Conservation (phyloP, 345 rosid genomes). For the Boechera stricta region DNA sequence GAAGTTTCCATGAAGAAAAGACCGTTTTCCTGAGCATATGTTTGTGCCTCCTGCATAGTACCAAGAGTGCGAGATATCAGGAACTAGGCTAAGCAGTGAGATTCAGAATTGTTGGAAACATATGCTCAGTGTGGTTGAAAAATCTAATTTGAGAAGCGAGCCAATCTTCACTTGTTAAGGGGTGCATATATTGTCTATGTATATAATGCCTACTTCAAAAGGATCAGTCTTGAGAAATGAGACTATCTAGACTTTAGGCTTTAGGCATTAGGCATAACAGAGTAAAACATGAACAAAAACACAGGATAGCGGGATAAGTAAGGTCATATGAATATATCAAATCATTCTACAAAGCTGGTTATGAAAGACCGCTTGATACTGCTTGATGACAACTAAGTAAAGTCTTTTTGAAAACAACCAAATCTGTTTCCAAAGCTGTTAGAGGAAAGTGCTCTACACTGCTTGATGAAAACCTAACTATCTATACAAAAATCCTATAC, state of each 20-base stretch:
- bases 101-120: slow-evolving; percentile 6
- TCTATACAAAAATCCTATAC: slow-evolving; percentile 1
- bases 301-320: not conserved
- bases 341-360: slow-evolving; percentile 23
- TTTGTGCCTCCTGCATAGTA: slow-evolving; percentile 76
- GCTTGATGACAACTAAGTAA: slow-evolving; percentile 1
- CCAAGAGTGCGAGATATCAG: slow-evolving; percentile 3
- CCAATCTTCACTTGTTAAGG: not conserved
- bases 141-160: not conserved
- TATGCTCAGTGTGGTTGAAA: not conserved
- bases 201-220: slow-evolving; percentile 15
- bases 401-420: not conserved
- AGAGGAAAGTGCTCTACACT: not conserved
- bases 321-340: slow-evolving; percentile 13
- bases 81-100: slow-evolving; percentile 19
- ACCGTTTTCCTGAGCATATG: slow-evolving; percentile 81
- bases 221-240: not conserved
- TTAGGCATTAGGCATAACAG: slow-evolving; percentile 18
- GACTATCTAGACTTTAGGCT: not conserved
- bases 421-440: slow-evolving; percentile 12
- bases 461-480: slow-evolving; percentile 15
- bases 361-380: not conserved
- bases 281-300: not conserved
- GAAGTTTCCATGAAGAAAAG: slow-evolving; percentile 99
- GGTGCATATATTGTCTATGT: not conserved